Conservation (phyloP, 2,329 filamentous ascomycete genomes). For the Fusarium multiceps region DNA sequence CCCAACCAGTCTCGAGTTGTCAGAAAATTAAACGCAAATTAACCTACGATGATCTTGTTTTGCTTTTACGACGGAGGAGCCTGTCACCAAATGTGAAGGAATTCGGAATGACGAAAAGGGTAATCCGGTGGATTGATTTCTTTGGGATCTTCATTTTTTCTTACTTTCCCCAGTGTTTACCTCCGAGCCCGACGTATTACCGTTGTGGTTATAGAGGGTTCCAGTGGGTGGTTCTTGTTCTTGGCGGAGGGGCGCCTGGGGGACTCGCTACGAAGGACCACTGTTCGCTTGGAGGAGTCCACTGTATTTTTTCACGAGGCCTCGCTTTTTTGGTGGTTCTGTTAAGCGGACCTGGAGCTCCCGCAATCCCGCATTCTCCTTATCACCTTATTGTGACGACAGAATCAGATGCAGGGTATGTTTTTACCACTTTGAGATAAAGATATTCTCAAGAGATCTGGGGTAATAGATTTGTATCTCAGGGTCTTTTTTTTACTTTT, state of each 20-base stretch:
- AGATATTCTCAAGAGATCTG: background rate
- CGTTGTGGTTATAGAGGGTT: background rate
- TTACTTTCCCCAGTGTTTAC: background rate
- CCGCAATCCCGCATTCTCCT: background rate
- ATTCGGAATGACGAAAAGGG: background rate
- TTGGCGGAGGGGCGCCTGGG: background rate
- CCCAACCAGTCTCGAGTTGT: background rate
- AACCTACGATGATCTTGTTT: conserved; percentile 4
- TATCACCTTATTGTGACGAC: conserved; percentile 8
- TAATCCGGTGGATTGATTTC: conserved; percentile 7
- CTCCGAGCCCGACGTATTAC: background rate
- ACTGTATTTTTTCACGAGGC: background rate
- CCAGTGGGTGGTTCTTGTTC: background rate
- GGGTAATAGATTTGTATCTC: background rate
- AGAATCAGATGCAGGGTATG: background rate
- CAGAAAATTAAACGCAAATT: conserved; percentile 1
- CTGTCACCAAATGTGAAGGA: too few species aligned
- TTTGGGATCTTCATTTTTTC: background rate
- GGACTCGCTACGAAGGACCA: background rate
- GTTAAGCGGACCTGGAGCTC: background rate
- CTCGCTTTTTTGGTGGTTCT: background rate
- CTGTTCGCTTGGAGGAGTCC: background rate
- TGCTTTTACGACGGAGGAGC: background rate
- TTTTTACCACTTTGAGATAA: background rate
- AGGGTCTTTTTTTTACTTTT: background rate